Evolutionary conservation across 257 asterid genomes (phyloP).

Genomic region (Solanum chiquidenum): DNA sequence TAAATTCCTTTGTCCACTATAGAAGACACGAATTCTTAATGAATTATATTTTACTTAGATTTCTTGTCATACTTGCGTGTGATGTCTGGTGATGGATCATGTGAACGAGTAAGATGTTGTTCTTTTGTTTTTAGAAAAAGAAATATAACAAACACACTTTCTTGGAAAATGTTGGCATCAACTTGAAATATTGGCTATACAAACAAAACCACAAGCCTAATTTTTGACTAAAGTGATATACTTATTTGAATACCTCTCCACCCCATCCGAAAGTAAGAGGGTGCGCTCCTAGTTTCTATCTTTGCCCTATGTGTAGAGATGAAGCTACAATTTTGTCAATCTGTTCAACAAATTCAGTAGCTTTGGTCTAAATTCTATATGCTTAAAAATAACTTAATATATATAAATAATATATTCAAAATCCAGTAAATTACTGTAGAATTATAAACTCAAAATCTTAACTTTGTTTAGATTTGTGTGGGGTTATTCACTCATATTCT

Average conservation of each 20-base stretch:
- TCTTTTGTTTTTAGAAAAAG: background rate
- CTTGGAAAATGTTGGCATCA: background rate
- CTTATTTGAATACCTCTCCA: background rate
- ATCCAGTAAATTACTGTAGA: background rate
- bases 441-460: background rate
- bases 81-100: slow-evolving; percentile 5
- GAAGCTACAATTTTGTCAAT: background rate
- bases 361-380: background rate
- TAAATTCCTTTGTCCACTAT: background rate
- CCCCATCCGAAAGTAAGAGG: background rate
- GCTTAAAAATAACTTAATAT: background rate
- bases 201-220: slow-evolving; percentile 5
- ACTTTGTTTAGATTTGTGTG: background rate
- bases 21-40: background rate
- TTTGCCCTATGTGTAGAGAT: background rate
- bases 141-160: slow-evolving; percentile 1
- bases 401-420: background rate
- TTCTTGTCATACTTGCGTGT: slow-evolving; percentile 2
- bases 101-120: slow-evolving; percentile 7
- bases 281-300: background rate
- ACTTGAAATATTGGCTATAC: background rate
- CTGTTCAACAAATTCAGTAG: background rate
- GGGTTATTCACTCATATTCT: background rate
- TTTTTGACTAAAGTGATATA: background rate
- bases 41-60: background rate